Base-by-base conservation (phyloP, 371 early-diverging fungal species). In the Syncephalis fuscata region DNA sequence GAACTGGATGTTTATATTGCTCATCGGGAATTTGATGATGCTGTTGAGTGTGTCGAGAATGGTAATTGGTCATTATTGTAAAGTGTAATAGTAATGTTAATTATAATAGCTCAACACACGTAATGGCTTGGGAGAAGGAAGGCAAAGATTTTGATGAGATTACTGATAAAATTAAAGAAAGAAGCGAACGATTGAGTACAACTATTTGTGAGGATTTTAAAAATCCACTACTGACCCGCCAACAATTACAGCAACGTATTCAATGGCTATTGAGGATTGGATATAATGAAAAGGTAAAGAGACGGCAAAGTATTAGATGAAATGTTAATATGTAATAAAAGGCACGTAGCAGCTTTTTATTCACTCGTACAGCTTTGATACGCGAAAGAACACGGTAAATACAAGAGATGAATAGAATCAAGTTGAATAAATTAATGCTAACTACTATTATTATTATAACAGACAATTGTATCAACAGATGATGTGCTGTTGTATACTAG, bases 1-100 rank as follows among this genome's bases (percentile, higher is more conserved):
- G 82, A 85, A 39, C 57, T 93, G 45, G 94, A 90, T 47, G 87
- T 93, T 2, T 60, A 76, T 27, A 86, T 93, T 60, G 89, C 91
- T 1, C 70, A 86, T 23, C 64, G 91, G 39, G 87, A 90, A 50
- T 89, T 90, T 62, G 82, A 82, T 40, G 63, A 61, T n/a, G 84
- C 89, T 2, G 84, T 87, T 0, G 59, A 57, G 1, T 66, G 71
- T 46, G 71, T 88, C 45, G 80, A 81, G 46, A 74, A 73, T 63
- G 82, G 80, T 78, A 56, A 15, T 17, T 17, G 39, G 27, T 0
- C 19, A 25, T 8, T 21, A 3, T 4, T 16, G 4, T 41, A 41
- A 7, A 7, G 19, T 20, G 17, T 22, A n/a, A 27, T 39, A 38
- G 14, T 17, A 38, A 14, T 19, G 16, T 5, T 8, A 22, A 22